Base-by-base conservation (phyloP, 2,329 filamentous ascomycete genomes). In the Fusarium humuli region DNA sequence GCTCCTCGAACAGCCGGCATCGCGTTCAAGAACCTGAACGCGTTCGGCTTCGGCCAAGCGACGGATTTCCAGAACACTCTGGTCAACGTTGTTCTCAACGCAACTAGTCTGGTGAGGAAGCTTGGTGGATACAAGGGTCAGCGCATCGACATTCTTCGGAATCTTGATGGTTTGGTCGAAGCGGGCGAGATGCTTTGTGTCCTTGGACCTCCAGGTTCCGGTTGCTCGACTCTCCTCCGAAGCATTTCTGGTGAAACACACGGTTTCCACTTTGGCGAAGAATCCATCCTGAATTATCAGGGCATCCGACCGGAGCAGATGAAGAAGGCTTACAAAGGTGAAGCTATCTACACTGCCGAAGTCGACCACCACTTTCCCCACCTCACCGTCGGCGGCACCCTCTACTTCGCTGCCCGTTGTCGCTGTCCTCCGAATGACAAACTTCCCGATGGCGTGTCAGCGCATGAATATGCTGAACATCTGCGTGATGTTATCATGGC, bases 321-420 rank as follows among this genome's bases (percentile, higher is more conserved):
- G 91, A 87, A 91, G 78, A 87, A 86, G 6, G 84, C 87, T 52
- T 94, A 94, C 80, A 87, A 91, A 22, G 92, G 93, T 56, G 92
- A 95, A 80, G 91, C 91, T 53, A 94, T 94, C 75, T 95, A 94
- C 80, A 94, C 91, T 0, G 91, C 91, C 46, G 92, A 94, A 78
- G 90, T 92, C 25, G 93, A 95, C 76, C 89, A 91, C 5, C 91
- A 94, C 79, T 94, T 94, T 73, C 91, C 91, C 6, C 87, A 89
- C 78, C 80, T 94, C 71, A 90, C 87, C 2, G 92, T 94, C 14
- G 91, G 91, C 50, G 90, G 94, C 69, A 94, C 92, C 0, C 83
- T 94, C 11, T 89, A 87, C 57, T 94, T 94, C 67, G 92, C 92
- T 13, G 91, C 92, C 8, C 83, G 86, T 22, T 90, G 91, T 6